Evolutionary conservation across 2,329 filamentous ascomycete genomes (phyloP), one percentile per base, ranked within the genome.

Genomic region (Anthostomella pinea): DNA sequence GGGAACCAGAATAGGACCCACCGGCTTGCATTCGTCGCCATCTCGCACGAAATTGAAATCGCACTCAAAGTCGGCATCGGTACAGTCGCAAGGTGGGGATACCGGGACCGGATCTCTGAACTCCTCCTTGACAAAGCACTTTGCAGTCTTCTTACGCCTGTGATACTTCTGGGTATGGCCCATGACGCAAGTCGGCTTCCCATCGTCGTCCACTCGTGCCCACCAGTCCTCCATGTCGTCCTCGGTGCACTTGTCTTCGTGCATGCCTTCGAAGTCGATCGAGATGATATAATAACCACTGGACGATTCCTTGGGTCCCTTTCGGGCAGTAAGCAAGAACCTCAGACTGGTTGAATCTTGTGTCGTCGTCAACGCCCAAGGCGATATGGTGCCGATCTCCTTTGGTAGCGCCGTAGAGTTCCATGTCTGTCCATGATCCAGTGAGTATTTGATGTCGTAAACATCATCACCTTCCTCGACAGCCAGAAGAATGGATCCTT

Each of bases 311-410:
- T 70, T 72, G 8, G 33, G 70, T 66, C 16, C 77, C 70, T 46
- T 73, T 65, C 51, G 68, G 54, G 80, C 90, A 36, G 89, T 72
- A 17, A 97, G 71, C 19, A 96, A 60, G 54, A 98, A 97, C 56
- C 94, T 95, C 35, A 94, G 73, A 53, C 86, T 95, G 3, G 91
- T 95, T 2, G 93, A 95, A 56, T 97, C 93, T 20, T 86, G 86
- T 0, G 88, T 89, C 0, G 93, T 97, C 0, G 88, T 95, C 33
- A 98, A 69, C 38, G 85, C 72, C 39, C 75, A 71, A 10, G 89
- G 87, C 37, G n/a, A n/a, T n/a, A 72, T 72, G 43, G 97, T 72
- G 51, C 84, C 83, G 38, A 83, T 63, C 15, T 66, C 75, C 26
- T 79, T 68, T 1, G 84, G 78, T 4, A 97, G 69, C 28, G 85